These are phyloP conservation scores for Eucalyptus cloeziana DNA, from an alignment of 345 rosid species.

Conservation along the genomic window DNA sequence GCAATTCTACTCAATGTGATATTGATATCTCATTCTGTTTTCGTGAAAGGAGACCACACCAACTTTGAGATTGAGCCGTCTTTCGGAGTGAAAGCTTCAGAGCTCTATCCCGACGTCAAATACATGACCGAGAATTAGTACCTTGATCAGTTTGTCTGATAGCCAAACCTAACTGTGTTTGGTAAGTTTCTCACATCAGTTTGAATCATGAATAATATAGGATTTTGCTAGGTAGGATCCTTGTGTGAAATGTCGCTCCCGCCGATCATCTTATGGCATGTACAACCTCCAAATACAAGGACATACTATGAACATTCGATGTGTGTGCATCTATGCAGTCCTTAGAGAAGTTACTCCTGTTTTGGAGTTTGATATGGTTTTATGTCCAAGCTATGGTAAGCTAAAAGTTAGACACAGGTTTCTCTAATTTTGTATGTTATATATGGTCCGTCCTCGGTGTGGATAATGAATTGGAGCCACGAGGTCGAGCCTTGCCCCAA, in stretches of 20 bases:
- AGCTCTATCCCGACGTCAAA: neutral
- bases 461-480: too few relatives aligned
- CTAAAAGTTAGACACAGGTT: too few relatives aligned
- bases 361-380: neutral
- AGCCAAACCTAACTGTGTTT: neutral
- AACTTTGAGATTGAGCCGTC: neutral
- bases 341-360: neutral
- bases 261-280: neutral
- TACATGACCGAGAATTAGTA: neutral
- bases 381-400: neutral
- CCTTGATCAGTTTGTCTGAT: neutral
- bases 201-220: neutral
- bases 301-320: neutral
- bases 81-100: neutral
- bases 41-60: neutral
- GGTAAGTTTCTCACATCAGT: neutral
- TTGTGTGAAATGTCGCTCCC: neutral
- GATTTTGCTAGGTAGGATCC: neutral
- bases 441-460: too few relatives aligned
- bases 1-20: neutral
- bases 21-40: neutral
- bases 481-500: too few relatives aligned
- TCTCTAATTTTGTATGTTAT: too few relatives aligned
- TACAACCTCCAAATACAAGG: neutral
- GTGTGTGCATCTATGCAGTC: neutral